Conservation (phyloP, 208 protist genomes). For the Leishmania tarentolae region DNA sequence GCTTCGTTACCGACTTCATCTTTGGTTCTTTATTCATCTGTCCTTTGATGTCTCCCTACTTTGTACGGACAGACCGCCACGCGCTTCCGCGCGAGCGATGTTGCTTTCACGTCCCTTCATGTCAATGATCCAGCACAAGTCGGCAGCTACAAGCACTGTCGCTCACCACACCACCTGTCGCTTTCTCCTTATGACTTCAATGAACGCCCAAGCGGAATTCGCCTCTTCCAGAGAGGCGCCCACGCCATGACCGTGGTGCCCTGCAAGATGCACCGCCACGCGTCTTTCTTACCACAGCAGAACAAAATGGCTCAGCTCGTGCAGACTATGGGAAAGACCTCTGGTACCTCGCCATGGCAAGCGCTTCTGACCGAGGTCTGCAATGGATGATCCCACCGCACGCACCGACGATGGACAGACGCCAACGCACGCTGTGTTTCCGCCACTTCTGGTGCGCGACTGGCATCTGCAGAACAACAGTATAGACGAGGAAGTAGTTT, state of each 20-base stretch:
- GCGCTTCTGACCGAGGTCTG: constrained; percentile 19
- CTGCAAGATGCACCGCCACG: constrained; percentile 10
- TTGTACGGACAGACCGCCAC: not conserved
- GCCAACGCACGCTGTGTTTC: constrained; percentile 47
- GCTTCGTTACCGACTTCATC: no score
- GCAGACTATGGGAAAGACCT: constrained; percentile 31
- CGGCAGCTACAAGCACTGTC: not conserved
- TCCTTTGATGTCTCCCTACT: not conserved
- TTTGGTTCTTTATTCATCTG: not conserved
- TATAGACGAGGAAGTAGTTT: constrained; percentile 42
- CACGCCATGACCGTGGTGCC: not conserved
- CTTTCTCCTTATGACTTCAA: not conserved
- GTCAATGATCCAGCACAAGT: not conserved
- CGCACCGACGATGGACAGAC: constrained; percentile 33
- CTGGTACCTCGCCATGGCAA: constrained; percentile 25
- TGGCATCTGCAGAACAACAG: constrained; percentile 61
- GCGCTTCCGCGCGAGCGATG: not conserved
- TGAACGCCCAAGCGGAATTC: not conserved
- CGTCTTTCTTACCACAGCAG: not conserved
- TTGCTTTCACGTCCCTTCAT: not conserved
- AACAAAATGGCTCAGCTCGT: constrained; percentile 35
- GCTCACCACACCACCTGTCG: not conserved
- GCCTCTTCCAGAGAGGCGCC: not conserved
- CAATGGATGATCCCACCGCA: not conserved
- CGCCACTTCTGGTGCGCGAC: constrained; percentile 38